These are phyloP conservation scores for Magnolia officinalis DNA, from an alignment of 164 flowering plant genomes.

Conservation along the genomic window DNA sequence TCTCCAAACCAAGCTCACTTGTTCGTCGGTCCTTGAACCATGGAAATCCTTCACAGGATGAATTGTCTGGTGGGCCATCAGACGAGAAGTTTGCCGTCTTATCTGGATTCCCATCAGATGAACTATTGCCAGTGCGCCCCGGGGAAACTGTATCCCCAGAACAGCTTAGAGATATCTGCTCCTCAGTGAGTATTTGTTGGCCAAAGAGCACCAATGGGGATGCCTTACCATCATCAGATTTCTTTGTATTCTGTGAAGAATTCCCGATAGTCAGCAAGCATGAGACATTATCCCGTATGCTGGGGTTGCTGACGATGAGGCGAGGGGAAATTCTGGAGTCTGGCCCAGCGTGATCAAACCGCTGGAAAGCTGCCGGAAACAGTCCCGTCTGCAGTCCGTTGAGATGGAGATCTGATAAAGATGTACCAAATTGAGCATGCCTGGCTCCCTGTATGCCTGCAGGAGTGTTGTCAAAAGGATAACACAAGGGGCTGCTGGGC, in stretches of 20 bases:
- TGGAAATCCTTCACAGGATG: constrained; percentile 28
- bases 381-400: constrained; percentile 56
- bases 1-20: constrained; percentile 37
- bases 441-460: constrained; percentile 99
- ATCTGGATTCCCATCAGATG: constrained; percentile 41
- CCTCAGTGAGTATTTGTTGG: constrained; percentile 78
- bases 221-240: constrained; percentile 36
- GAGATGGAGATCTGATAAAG: constrained; percentile 69
- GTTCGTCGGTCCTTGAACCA: constrained; percentile 26
- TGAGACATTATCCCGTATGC: constrained; percentile 50
- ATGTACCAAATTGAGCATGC: constrained; percentile 80
- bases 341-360: constrained; percentile 25
- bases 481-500: constrained; percentile 61
- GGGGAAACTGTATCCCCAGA: constrained; percentile 40
- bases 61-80: constrained; percentile 30
- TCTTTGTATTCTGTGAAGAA: constrained; percentile 37
- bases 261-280: constrained; percentile 75
- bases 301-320: constrained; percentile 20
- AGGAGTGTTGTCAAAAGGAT: constrained; percentile 66
- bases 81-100: constrained; percentile 23
- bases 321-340: constrained; percentile 30
- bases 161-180: constrained; percentile 49
- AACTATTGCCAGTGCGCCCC: constrained; percentile 28
- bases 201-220: constrained; percentile 83
- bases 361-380: constrained; percentile 44